These are phyloP conservation scores for Trypanosomatidae sp. DNA, from an alignment of 208 protist genomes.

Conservation along the genomic window DNA sequence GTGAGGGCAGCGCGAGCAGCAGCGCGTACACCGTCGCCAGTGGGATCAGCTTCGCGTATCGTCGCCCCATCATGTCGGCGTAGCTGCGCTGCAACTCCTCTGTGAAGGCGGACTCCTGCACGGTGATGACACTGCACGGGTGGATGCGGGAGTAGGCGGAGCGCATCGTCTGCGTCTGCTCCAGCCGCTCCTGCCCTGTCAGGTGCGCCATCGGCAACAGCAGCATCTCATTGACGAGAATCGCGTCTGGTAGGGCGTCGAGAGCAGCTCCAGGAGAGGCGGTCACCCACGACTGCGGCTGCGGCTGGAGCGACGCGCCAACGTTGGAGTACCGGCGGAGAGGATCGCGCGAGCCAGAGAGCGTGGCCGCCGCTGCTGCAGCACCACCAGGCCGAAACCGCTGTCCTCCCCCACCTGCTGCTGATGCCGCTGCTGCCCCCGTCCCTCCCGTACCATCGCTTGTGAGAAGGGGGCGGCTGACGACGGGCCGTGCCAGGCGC, in stretches of 20 bases:
- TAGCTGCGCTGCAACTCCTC: constrained; percentile 52
- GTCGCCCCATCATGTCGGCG: constrained; percentile 40
- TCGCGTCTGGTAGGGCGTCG: constrained; percentile 24
- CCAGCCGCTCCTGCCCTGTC: constrained; percentile 22
- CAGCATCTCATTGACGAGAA: constrained; percentile 36
- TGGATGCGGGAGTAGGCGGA: constrained; percentile 49
- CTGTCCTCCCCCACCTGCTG: no score
- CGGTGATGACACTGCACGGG: constrained; percentile 58
- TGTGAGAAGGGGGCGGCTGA: no score
- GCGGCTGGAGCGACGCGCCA: no score
- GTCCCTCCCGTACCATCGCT: no score
- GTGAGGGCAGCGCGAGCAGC: constrained; percentile 42
- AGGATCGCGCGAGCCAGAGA: background rate
- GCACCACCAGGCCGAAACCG: no score
- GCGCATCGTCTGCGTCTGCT: constrained; percentile 16
- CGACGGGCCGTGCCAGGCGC: background rate
- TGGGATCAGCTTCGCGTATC: constrained; percentile 53
- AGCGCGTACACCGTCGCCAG: constrained; percentile 43
- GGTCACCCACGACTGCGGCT: no score
- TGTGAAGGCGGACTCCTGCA: constrained; percentile 41
- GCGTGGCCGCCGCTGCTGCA: constrained; percentile 12
- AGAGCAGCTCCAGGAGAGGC: no score
- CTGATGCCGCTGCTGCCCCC: no score
- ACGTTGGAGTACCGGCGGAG: no score
- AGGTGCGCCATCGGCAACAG: constrained; percentile 36